Evolutionary conservation across 768 basidiomycete genomes (phyloP).

Genomic region (Trichaptum fuscoviolaceum): DNA sequence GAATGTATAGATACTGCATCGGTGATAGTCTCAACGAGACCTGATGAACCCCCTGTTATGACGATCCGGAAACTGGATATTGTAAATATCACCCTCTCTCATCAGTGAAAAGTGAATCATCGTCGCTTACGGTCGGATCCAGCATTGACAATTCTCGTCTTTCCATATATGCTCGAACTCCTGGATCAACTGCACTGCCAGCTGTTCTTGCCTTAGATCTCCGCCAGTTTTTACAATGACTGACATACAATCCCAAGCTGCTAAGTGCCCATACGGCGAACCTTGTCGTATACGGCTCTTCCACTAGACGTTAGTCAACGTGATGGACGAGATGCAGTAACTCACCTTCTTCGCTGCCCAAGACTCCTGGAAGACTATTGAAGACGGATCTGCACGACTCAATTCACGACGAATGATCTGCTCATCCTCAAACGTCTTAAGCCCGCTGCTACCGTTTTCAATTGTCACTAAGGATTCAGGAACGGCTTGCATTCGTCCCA

Average conservation of each 20-base stretch:
- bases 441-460: constrained; percentile 42
- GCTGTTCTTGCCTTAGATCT: constrained; percentile 94
- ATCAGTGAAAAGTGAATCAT: not conserved
- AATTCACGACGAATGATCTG: constrained; percentile 88
- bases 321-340: constrained; percentile 8
- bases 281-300: constrained; percentile 86
- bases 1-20: constrained; percentile 99
- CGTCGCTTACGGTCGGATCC: constrained; percentile 76
- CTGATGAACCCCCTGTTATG: constrained; percentile 90
- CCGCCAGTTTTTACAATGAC: constrained; percentile 99
- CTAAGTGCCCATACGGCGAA: constrained; percentile 95
- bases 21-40: constrained; percentile 95
- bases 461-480: constrained; percentile 1
- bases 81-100: not conserved
- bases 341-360: constrained; percentile 89
- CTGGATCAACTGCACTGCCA: constrained; percentile 91
- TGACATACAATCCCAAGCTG: constrained; percentile 85
- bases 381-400: constrained; percentile 93
- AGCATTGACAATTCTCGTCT: constrained; percentile 88
- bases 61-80: constrained; percentile 82
- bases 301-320: constrained; percentile 6
- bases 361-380: constrained; percentile 91
- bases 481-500: constrained; percentile 73
- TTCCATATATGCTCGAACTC: constrained; percentile 94
- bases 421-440: constrained; percentile 84